phyloP scores from a whole-genome alignment of 129 eudicot species.

The Kitagawia praeruptora region DNA sequence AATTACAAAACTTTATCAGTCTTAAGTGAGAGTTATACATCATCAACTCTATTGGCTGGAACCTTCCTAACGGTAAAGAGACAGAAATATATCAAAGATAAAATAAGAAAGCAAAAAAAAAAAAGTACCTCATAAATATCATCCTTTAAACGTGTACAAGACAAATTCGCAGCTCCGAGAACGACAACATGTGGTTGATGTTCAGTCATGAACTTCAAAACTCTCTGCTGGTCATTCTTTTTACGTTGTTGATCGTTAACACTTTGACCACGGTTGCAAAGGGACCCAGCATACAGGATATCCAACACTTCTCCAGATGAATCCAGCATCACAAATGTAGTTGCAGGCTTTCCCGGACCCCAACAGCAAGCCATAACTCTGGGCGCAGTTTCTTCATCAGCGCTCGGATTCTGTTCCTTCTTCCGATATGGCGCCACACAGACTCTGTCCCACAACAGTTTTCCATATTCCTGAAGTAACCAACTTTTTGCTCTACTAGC shows the following conservation, averaged over 20 bases:
- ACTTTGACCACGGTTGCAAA: constrained; percentile 62
- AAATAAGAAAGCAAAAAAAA: neutral
- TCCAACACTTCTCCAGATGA: constrained; percentile 81
- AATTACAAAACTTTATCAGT: neutral
- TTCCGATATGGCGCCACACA: constrained; percentile 73
- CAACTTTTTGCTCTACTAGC: constrained; percentile 75
- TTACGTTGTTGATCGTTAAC: constrained; percentile 70
- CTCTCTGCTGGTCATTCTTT: constrained; percentile 77
- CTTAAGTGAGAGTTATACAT: neutral
- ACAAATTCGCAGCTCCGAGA: constrained; percentile 78
- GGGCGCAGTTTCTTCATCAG: constrained; percentile 84
- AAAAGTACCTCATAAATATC: constrained; percentile 70
- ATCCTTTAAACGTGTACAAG: constrained; percentile 63
- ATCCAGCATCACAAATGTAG: constrained; percentile 97
- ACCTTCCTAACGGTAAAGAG: neutral
- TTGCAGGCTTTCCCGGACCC: constrained; percentile 96
- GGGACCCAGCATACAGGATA: constrained; percentile 64
- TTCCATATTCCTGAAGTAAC: constrained; percentile 68
- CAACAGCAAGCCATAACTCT: constrained; percentile 99
- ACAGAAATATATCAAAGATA: neutral
- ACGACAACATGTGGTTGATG: constrained; percentile 84
- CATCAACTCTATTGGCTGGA: neutral
- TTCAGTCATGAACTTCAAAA: constrained; percentile 76
- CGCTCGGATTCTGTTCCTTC: constrained; percentile 40
- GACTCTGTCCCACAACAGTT: constrained; percentile 68